Evolutionary conservation across 306 rosid genomes (phyloP), one percentile per base, ranked within the genome.

Genomic region (Senna siamea): DNA sequence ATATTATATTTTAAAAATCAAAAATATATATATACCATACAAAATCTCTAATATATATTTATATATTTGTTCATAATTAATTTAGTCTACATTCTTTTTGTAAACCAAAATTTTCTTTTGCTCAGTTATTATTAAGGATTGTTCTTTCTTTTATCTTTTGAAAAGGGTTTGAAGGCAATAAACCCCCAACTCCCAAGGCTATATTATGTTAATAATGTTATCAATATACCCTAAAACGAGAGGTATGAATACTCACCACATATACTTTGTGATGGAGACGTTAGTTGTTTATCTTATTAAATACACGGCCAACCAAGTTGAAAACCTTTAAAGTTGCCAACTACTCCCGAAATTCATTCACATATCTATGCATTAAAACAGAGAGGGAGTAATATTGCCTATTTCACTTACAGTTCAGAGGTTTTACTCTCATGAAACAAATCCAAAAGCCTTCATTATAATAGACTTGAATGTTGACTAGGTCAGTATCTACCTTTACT

Each of bases 311-410:
- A 38, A 62, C 15, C 32, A 38, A 1, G 48, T 62, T 38, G 50
- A 62, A 62, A 62, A 34, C 32, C 28, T 37, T 61, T 3, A 18
- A 62, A n/a, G 12, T 38, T 62, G 19, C 50, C 68, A 62, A 62
- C 68, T 0, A 38, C 50, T 18, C 50, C 17, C 35, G 10, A 37
- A 37, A 9, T 35, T 62, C 48, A 9, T 23, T 17, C 50, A 9
- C 1, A 23, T 17, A 22, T 61, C 12, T 19, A 18, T 3, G 23
- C 67, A 9, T 8, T 26, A 37, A 37, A 17, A 47, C 19, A 4
- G 4, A 15, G 17, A 37, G 7, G 43, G n/a, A 17, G 47, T 17
- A 61, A 12, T 22, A 23, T n/a, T 60, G 67, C 5, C 30, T 34
- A 1, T 2, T 22, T 53, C 50, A 37, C 17, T 13, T 44, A 0